These are phyloP conservation scores for Fonsecaea monophora DNA, from an alignment of 2,329 filamentous ascomycete species.

Conservation along the genomic window DNA sequence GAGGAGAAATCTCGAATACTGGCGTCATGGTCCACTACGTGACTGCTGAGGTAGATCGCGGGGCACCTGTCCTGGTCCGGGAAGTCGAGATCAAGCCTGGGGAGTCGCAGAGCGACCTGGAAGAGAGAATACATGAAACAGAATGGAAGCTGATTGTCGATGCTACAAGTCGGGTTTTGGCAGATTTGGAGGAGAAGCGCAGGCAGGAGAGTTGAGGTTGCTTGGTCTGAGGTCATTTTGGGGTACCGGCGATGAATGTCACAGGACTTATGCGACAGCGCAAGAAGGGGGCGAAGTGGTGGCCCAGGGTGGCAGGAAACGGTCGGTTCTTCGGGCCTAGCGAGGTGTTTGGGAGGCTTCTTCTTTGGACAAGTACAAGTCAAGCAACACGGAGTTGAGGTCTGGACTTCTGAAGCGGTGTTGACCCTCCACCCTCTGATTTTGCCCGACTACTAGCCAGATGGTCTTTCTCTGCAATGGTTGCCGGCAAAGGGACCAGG, in stretches of 20 bases:
- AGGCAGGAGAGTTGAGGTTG: conserved; percentile 19
- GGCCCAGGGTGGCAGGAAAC: background rate
- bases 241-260: background rate
- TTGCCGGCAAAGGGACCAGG: background rate
- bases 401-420: background rate
- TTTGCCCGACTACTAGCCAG: background rate
- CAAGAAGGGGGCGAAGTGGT: background rate
- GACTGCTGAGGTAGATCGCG: conserved; percentile 78
- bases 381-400: background rate
- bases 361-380: conserved; percentile 2
- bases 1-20: conserved; percentile 69
- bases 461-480: background rate
- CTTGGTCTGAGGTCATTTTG: background rate
- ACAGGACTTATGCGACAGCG: background rate
- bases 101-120: conserved; percentile 69
- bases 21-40: conserved; percentile 93
- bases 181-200: conserved; percentile 39
- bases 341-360: conserved; percentile 18
- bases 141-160: conserved; percentile 83
- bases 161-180: conserved; percentile 65
- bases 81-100: conserved; percentile 72
- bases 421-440: background rate
- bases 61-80: conserved; percentile 71
- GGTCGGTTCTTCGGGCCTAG: conserved; percentile 14
- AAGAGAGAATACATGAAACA: conserved; percentile 73